Evolutionary conservation across 768 basidiomycete species (phyloP), one percentile per base, ranked within the genome.

Genomic region (Hericium coralloides): DNA sequence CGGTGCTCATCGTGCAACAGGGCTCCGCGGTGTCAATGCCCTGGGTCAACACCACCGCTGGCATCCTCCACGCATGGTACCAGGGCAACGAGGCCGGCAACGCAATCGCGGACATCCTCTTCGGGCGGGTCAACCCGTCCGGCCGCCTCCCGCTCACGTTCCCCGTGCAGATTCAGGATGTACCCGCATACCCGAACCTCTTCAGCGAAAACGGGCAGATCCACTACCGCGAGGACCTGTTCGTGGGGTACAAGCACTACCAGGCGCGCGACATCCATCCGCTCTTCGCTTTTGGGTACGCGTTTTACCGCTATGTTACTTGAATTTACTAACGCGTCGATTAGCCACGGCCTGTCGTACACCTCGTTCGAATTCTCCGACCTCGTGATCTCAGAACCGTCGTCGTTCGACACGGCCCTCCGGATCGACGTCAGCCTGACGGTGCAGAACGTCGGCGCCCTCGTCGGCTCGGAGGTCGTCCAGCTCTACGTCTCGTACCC

Each of bases 11-110:
- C 60, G 22, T 56, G 17, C 39, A 9, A 10, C 50, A 84, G 83
- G 84, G 84, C 3, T 85, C 85, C 20, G 81, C 87, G 1, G 79
- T 87, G 2, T 73, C 82, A 2, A 88, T 90, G 85, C 87, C 88
- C 3, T 90, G 87, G 88, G 69, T 82, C 6, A 65, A 78, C 55
- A 65, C 75, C 37, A 80, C 84, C 17, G 66, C 70, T 8, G 78
- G 78, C 5, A 66, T 89, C 18, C 59, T 88, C 2, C 83, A 87
- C 55, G 73, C 83, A 4, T 85, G 82, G 82, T 85, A 83, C 63
- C 75, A 75, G 2, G 85, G 85, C 0, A 87, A 87, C 60, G 84
- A 84, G 67, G 72, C 73, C 38, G 84, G 84, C 18, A 83, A 83
- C 64, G 81, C 82, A 0, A 78, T 86, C 56, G 79, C 81, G 17